Evolutionary conservation across 306 rosid genomes (phyloP).

Genomic region (Crotalaria pallida): DNA sequence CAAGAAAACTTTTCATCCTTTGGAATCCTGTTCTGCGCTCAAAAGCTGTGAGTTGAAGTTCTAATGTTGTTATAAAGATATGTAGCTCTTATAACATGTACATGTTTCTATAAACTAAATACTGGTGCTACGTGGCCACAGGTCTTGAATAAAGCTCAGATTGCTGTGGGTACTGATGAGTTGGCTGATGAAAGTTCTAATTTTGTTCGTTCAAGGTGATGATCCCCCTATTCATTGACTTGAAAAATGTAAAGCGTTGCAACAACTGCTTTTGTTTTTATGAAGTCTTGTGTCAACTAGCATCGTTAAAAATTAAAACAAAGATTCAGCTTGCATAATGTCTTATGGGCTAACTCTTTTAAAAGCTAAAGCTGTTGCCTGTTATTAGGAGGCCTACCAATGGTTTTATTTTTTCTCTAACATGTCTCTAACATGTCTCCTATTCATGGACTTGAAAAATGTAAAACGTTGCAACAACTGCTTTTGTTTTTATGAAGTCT

Average conservation of each 20-base stretch:
- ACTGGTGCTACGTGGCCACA: slow-evolving; percentile 25
- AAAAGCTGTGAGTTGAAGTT: slow-evolving; percentile 37
- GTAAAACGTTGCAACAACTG: no score
- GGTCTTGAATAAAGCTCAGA: slow-evolving; percentile 31
- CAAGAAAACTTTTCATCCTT: slow-evolving; percentile 78
- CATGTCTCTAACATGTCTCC: no score
- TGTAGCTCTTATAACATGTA: slow-evolving; percentile 1
- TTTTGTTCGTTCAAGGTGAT: slow-evolving; percentile 61
- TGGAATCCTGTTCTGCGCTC: slow-evolving; percentile 64
- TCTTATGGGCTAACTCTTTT: background rate
- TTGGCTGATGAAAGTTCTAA: slow-evolving; percentile 33
- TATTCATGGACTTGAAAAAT: no score
- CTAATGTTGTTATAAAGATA: slow-evolving; percentile 4
- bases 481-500: no score
- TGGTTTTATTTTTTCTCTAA: background rate
- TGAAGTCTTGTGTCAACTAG: background rate
- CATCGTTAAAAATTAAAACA: slow-evolving; percentile 3
- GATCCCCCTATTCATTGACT: background rate
- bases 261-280: slow-evolving; percentile 3
- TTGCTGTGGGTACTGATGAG: slow-evolving; percentile 19
- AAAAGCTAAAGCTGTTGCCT: background rate
- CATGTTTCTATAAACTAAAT: slow-evolving; percentile 16
- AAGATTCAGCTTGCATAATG: background rate
- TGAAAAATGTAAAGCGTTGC: background rate
- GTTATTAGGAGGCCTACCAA: background rate